These are phyloP conservation scores for Tremella fuciformis DNA, from an alignment of 768 basidiomycete genomes.

Conservation along the genomic window DNA sequence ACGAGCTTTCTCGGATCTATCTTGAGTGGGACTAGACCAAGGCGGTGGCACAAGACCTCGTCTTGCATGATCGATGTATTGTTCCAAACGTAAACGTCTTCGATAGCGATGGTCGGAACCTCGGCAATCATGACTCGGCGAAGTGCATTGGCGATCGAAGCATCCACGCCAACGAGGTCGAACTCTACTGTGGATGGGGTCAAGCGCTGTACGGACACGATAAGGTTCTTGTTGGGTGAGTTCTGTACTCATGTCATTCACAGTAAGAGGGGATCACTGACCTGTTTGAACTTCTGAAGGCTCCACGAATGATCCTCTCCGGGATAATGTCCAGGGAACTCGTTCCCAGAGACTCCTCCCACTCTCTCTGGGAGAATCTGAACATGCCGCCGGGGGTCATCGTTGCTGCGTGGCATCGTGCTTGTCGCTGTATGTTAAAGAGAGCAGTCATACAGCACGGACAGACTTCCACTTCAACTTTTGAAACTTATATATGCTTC, in stretches of 20 bases:
- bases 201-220: constrained; percentile 70
- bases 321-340: constrained; percentile 86
- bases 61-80: constrained; percentile 93
- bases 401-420: constrained; percentile 25
- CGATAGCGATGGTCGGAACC: constrained; percentile 88
- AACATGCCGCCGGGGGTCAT: constrained; percentile 42
- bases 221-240: constrained; percentile 57
- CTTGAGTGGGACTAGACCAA: constrained; percentile 85
- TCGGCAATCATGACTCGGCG: constrained; percentile 90
- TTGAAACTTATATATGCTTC: too few species aligned
- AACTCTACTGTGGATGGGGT: constrained; percentile 86
- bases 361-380: constrained; percentile 44
- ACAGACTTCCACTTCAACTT: too few species aligned
- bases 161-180: constrained; percentile 91
- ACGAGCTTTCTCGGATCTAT: constrained; percentile 74
- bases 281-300: constrained; percentile 69
- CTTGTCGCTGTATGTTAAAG: background rate
- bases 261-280: constrained; percentile 53
- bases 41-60: constrained; percentile 86
- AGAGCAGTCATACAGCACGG: too few species aligned
- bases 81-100: constrained; percentile 86
- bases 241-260: constrained; percentile 1
- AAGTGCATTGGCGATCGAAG: constrained; percentile 92
- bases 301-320: constrained; percentile 83
- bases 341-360: constrained; percentile 68